A percentile compares a stretch with the other conserved stretches of the same genome.
phyloP scores from a whole-genome alignment of 345 rosid genomes.

The Abelmoschus esculentus region DNA sequence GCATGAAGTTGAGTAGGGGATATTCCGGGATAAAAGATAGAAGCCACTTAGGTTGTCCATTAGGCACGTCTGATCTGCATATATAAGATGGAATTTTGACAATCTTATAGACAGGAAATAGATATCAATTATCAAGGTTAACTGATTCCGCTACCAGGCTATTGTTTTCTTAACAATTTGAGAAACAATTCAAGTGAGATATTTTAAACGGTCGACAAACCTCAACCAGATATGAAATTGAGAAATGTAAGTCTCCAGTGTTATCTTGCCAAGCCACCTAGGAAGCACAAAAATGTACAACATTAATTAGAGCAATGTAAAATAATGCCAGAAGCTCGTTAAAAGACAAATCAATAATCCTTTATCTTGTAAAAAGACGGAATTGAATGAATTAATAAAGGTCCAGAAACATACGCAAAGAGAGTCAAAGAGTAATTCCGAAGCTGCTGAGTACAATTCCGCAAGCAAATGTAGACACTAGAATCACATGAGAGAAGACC shows the following conservation, averaged over 20 bases:
- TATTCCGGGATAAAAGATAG: constrained; percentile 84
- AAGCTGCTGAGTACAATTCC: constrained; percentile 83
- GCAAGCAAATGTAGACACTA: constrained; percentile 88
- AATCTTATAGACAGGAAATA: background rate
- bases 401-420: constrained; percentile 54
- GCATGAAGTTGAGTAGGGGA: constrained; percentile 95
- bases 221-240: constrained; percentile 99
- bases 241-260: constrained; percentile 91
- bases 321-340: background rate
- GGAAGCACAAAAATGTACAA: constrained; percentile 9
- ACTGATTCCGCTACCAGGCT: background rate
- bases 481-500: constrained; percentile 22
- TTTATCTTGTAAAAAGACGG: background rate
- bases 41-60: constrained; percentile 99
- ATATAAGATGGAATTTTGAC: background rate
- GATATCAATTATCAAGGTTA: background rate
- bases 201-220: constrained; percentile 30
- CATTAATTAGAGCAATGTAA: constrained; percentile 19
- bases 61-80: constrained; percentile 71
- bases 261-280: constrained; percentile 97
- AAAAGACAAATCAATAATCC: background rate
- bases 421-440: constrained; percentile 71
- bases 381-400: constrained; percentile 8
- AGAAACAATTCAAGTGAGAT: background rate
- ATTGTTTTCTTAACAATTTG: background rate